Evolutionary conservation across 2,329 filamentous ascomycete genomes (phyloP).

Genomic region (Cytospora mali): DNA sequence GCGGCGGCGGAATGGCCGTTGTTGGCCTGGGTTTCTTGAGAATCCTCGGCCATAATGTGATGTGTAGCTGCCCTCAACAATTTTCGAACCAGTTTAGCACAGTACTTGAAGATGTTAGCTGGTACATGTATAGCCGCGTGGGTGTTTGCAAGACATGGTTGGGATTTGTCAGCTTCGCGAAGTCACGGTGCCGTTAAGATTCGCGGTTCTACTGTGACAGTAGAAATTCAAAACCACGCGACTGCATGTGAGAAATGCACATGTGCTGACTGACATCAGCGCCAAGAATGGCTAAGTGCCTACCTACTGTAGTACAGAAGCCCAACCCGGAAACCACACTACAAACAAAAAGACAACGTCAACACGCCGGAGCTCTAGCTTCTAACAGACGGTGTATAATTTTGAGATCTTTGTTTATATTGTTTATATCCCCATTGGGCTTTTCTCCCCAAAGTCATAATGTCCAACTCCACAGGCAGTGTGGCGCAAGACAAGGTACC

Average conservation of each 20-base stretch:
- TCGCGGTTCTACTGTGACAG: slow-evolving; percentile 11
- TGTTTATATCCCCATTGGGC: too few species aligned
- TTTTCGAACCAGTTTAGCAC: not conserved
- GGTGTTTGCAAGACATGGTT: not conserved
- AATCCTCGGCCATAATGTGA: slow-evolving; percentile 43
- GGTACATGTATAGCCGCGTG: not conserved
- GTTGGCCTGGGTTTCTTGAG: slow-evolving; percentile 36
- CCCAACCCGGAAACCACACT: not conserved
- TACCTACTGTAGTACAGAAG: too few species aligned
- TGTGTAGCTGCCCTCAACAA: not conserved
- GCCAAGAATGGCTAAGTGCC: not conserved
- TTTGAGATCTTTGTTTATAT: too few species aligned
- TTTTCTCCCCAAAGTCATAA: not conserved
- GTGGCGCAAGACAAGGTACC: slow-evolving; percentile 45
- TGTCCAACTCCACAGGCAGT: slow-evolving; percentile 25
- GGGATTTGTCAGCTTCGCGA: slow-evolving; percentile 14
- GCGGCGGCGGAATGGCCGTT: slow-evolving; percentile 30
- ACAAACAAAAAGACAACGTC: not conserved
- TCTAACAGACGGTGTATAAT: too few species aligned
- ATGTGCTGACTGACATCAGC: slow-evolving; percentile 20
- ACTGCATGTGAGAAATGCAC: slow-evolving; percentile 6
- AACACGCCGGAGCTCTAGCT: too few species aligned
- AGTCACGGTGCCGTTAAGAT: not conserved
- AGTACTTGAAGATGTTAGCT: slow-evolving; percentile 6
- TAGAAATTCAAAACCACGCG: not conserved